Evolutionary conservation across 2,329 filamentous ascomycete genomes (phyloP).

Genomic region (Fusarium nematophilum): DNA sequence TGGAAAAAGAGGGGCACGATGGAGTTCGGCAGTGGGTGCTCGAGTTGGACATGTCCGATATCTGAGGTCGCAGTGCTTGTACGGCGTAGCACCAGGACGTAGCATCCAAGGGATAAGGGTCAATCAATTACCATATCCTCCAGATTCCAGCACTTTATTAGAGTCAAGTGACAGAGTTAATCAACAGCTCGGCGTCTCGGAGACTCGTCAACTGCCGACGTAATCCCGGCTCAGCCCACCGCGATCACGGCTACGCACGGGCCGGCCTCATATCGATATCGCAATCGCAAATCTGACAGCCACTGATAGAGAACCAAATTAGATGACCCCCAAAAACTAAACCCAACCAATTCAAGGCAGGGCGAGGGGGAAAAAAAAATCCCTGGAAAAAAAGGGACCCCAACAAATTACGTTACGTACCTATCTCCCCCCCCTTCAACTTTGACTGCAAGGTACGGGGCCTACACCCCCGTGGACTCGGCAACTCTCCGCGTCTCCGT

Average conservation of each 20-base stretch:
- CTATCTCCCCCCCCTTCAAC: too few relatives aligned
- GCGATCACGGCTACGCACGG: conserved; percentile 32
- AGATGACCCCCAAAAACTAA: too few relatives aligned
- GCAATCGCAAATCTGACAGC: conserved; percentile 1
- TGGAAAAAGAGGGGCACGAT: not conserved
- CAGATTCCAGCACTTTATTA: not conserved
- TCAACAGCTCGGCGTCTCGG: too few relatives aligned
- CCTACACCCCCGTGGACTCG: too few relatives aligned
- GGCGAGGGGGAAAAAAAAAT: not conserved
- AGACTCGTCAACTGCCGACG: conserved; percentile 26
- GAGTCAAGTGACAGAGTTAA: too few relatives aligned
- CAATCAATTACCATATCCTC: not conserved
- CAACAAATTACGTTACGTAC: conserved; percentile 27
- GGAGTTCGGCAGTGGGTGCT: not conserved
- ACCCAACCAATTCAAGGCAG: conserved; percentile 7
- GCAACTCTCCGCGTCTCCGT: conserved; percentile 24
- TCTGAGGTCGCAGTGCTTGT: not conserved
- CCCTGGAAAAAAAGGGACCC: not conserved
- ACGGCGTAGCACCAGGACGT: not conserved
- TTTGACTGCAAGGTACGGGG: too few relatives aligned
- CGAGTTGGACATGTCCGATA: not conserved
- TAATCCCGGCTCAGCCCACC: conserved; percentile 11
- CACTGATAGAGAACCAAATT: not conserved
- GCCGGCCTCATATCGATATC: conserved; percentile 23
- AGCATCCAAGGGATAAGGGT: not conserved